phyloP scores from a whole-genome alignment of 2,329 filamentous ascomycete species.

The Nigrograna mackinnonii region DNA sequence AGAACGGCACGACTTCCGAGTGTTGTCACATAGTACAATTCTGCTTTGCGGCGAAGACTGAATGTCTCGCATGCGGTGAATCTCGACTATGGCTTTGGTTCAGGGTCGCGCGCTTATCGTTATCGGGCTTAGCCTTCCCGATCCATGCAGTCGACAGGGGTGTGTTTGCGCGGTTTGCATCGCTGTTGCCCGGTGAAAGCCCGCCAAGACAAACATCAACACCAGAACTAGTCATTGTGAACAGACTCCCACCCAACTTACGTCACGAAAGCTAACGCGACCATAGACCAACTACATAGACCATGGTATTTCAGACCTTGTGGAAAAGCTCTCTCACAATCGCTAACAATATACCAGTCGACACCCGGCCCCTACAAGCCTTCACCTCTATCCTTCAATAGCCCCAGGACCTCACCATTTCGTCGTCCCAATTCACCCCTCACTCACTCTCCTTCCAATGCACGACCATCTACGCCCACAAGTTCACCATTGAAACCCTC shows the following conservation, averaged over 20 bases:
- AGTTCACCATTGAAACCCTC: conserved; percentile 45
- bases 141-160: too few relatives aligned
- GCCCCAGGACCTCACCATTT: conserved; percentile 49
- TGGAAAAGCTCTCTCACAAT: too few relatives aligned
- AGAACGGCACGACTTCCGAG: too few relatives aligned
- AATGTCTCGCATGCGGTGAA: too few relatives aligned
- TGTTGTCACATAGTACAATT: too few relatives aligned
- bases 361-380: conserved; percentile 47
- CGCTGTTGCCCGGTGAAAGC: conserved; percentile 18
- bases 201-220: conserved; percentile 20
- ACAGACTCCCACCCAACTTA: too few relatives aligned
- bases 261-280: too few relatives aligned
- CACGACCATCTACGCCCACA: conserved; percentile 43
- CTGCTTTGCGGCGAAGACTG: too few relatives aligned
- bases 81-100: too few relatives aligned
- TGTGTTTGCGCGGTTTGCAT: too few relatives aligned
- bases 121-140: conserved; percentile 9
- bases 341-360: too few relatives aligned
- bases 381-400: conserved; percentile 49
- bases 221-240: too few relatives aligned
- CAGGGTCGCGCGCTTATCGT: conserved; percentile 15
- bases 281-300: background rate
- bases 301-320: background rate
- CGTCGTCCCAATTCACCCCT: conserved; percentile 46
- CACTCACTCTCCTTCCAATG: conserved; percentile 41